Conservation (phyloP, 495 filamentous ascomycete genomes). For the Astrothelium macrocarpum region DNA sequence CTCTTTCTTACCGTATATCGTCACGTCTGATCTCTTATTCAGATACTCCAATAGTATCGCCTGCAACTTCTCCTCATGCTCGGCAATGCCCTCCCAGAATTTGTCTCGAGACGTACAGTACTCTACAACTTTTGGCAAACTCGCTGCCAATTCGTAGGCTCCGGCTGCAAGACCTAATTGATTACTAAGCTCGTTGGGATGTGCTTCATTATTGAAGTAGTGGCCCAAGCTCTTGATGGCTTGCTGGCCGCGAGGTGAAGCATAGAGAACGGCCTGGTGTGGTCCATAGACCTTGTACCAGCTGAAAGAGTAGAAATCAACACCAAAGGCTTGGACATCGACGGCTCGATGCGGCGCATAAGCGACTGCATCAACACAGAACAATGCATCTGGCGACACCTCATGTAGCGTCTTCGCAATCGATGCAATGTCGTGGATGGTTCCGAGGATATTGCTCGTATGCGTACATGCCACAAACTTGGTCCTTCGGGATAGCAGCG, state of each 20-base stretch:
- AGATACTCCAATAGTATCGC: slow-evolving; percentile 48
- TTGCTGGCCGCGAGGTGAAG: slow-evolving; percentile 38
- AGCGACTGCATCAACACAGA: slow-evolving; percentile 55
- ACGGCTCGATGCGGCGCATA: slow-evolving; percentile 59
- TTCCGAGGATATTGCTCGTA: slow-evolving; percentile 60
- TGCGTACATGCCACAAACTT: slow-evolving; percentile 61
- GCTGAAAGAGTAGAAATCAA: slow-evolving; percentile 65
- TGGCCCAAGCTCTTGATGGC: slow-evolving; percentile 49
- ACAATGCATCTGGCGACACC: slow-evolving; percentile 35
- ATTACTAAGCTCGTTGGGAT: slow-evolving; percentile 40
- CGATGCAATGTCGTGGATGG: slow-evolving; percentile 50
- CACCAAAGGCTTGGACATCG: slow-evolving; percentile 54
- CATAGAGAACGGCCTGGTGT: slow-evolving; percentile 60
- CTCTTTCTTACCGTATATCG: slow-evolving; percentile 46
- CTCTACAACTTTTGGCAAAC: slow-evolving; percentile 45
- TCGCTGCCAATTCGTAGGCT: slow-evolving; percentile 55
- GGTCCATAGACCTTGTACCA: slow-evolving; percentile 57
- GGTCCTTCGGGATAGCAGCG: slow-evolving; percentile 49
- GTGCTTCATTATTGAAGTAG: slow-evolving; percentile 47
- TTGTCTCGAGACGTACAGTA: slow-evolving; percentile 40
- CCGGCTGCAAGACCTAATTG: slow-evolving; percentile 57
- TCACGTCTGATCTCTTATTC: slow-evolving; percentile 36
- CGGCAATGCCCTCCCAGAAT: slow-evolving; percentile 44
- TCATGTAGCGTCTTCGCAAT: slow-evolving; percentile 46
- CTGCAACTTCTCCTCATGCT: slow-evolving; percentile 54